Evolutionary conservation across 371 early-diverging fungal genomes (phyloP), one percentile per base, ranked within the genome.

Genomic region (Paraphysoderma sedebokerense): DNA sequence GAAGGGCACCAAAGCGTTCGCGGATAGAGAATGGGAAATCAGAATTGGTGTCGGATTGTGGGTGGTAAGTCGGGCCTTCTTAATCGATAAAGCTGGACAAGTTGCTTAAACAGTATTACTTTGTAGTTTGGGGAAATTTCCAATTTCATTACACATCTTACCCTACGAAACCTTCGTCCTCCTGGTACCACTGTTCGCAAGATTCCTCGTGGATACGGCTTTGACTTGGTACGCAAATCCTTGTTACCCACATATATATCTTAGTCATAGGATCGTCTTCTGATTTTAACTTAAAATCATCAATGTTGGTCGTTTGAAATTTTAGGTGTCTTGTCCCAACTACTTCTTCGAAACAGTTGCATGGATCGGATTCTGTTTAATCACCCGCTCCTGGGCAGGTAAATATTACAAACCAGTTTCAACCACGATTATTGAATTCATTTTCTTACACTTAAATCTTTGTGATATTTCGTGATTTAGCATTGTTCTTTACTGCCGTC

Each of bases 121-220:
- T 37, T 23, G 9, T 23, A 64, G 62, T 67, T 46, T 34, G 58
- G 42, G 19, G 30, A 42, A 28, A 28, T 87, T 5, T 86, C 88
- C 38, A 95, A 95, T 69, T 69, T 77, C 32, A 59, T 62, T 38
- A 87, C 83, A 15, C 96, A 95, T 59, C 56, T 80, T 32, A 89
- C 80, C 22, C 72, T 95, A 47, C 85, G 90, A 45, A 79, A 89
- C 58, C 73, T 95, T 48, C 86, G 96, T 48, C 93, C 93, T 32
- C 72, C 84, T 13, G 96, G 96, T 49, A 80, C 90, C 6, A 74
- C 77, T 27, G 72, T 74, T 44, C 87, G 93, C 57, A 74, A 74
- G 50, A 88, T 95, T 53, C 96, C 96, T 41, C 76, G 68, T 49
- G 96, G 96, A 38, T 92, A 87, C 56, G 93, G 93, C 5, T 95